phyloP scores from a whole-genome alignment of 768 basidiomycete genomes.

The Clitopilus passeckerianus region DNA sequence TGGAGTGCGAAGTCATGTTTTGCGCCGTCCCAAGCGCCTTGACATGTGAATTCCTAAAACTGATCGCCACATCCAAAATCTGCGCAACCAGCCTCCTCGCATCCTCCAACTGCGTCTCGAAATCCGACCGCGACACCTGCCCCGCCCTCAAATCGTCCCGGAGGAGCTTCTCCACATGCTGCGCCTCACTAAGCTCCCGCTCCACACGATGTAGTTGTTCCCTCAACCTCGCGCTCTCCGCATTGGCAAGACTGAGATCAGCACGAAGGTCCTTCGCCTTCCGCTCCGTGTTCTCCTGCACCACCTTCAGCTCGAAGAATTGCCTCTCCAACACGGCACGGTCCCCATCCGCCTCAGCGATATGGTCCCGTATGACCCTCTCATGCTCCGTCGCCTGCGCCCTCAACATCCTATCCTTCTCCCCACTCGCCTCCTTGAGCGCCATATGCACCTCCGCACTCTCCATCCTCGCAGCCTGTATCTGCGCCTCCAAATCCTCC shows the following conservation, averaged over 20 bases:
- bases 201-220: slow-evolving; percentile 72
- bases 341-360: slow-evolving; percentile 91
- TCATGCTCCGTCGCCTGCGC: slow-evolving; percentile 68
- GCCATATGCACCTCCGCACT: slow-evolving; percentile 67
- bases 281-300: slow-evolving; percentile 53
- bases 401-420: slow-evolving; percentile 75
- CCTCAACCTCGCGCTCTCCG: slow-evolving; percentile 62
- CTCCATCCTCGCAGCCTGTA: slow-evolving; percentile 65
- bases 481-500: slow-evolving; percentile 72
- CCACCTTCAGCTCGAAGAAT: slow-evolving; percentile 65
- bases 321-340: slow-evolving; percentile 90
- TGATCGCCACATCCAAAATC: slow-evolving; percentile 74
- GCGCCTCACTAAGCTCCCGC: slow-evolving; percentile 63
- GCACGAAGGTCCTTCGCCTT: slow-evolving; percentile 60
- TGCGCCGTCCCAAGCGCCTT: slow-evolving; percentile 65
- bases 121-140: slow-evolving; percentile 59
- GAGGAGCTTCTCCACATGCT: slow-evolving; percentile 62
- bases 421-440: slow-evolving; percentile 59
- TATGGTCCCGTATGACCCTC: slow-evolving; percentile 74
- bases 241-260: slow-evolving; percentile 58
- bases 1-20: slow-evolving; percentile 49
- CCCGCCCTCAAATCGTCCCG: slow-evolving; percentile 73
- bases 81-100: slow-evolving; percentile 72
- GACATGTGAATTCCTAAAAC: slow-evolving; percentile 71
- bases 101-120: slow-evolving; percentile 63